A percentile compares a stretch with the other conserved stretches of the same genome.
These are phyloP conservation scores for Grifola frondosa DNA, from an alignment of 1,284 basidiomycete genomes.

Conservation along the genomic window DNA sequence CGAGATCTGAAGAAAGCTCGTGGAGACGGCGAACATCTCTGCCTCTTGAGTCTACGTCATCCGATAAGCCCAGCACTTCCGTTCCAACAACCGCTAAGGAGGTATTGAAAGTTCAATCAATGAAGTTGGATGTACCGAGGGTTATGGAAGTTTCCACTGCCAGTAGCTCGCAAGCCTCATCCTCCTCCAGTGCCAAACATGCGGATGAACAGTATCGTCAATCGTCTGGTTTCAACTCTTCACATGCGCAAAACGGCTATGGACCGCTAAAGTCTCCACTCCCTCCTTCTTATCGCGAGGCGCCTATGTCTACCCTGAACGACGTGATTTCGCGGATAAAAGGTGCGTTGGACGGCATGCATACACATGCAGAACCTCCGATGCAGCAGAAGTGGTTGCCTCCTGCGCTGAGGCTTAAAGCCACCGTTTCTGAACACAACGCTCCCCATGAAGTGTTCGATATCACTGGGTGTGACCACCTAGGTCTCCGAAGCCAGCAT, in stretches of 20 bases:
- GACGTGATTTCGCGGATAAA: slow-evolving; percentile 88
- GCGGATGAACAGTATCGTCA: too few species aligned
- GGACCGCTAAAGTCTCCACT: slow-evolving; percentile 31
- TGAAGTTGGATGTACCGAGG: too few species aligned
- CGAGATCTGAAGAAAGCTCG: slow-evolving; percentile 35
- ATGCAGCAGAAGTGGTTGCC: slow-evolving; percentile 49
- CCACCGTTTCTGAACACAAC: slow-evolving; percentile 28
- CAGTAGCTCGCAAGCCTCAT: too few species aligned
- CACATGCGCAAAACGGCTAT: slow-evolving; percentile 8
- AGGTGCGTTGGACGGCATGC: slow-evolving; percentile 77
- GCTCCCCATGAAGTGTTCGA: slow-evolving; percentile 48
- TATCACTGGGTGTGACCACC: slow-evolving; percentile 53
- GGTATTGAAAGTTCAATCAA: too few species aligned
- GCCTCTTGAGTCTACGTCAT: neutral
- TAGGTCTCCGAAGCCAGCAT: slow-evolving; percentile 51
- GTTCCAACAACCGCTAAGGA: neutral
- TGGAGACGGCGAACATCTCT: slow-evolving; percentile 41
- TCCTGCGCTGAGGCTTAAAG: slow-evolving; percentile 47
- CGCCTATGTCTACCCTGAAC: slow-evolving; percentile 74
- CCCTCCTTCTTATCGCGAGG: slow-evolving; percentile 54
- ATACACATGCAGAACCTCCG: slow-evolving; percentile 31
- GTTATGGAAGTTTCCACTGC: too few species aligned
- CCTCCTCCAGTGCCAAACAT: neutral
- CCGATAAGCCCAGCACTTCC: slow-evolving; percentile 1
- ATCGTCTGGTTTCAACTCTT: too few species aligned